These are phyloP conservation scores for Pythium dissotocum DNA, from an alignment of 352 stramenopile species.

Conservation along the genomic window DNA sequence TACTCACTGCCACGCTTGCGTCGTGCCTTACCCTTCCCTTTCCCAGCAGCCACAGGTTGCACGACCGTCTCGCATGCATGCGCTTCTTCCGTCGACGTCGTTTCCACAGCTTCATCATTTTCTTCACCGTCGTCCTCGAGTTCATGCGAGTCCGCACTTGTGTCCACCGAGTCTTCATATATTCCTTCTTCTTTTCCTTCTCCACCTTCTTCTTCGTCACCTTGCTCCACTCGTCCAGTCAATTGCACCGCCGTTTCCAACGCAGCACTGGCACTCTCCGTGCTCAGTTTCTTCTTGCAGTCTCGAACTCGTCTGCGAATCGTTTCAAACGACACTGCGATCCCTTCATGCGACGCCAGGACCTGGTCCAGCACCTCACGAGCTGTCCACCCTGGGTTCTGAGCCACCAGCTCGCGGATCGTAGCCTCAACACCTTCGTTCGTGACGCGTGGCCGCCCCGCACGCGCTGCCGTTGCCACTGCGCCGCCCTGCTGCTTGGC, in stretches of 20 bases:
- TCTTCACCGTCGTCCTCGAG: neutral
- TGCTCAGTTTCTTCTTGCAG: slow-evolving; percentile 27
- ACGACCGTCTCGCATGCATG: neutral
- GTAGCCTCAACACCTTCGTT: slow-evolving; percentile 32
- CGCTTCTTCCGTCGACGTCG: neutral
- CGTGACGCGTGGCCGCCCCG: slow-evolving; percentile 34
- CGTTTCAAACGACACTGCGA: slow-evolving; percentile 43
- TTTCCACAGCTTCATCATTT: neutral
- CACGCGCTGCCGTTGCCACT: slow-evolving; percentile 24
- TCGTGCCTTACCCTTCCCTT: slow-evolving; percentile 12
- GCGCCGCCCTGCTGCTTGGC: slow-evolving; percentile 33
- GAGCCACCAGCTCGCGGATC: slow-evolving; percentile 30
- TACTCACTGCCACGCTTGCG: slow-evolving; percentile 57
- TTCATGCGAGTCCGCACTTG: slow-evolving; percentile 9
- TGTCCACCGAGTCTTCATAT: neutral
- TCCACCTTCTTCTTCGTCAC: neutral
- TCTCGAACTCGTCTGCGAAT: slow-evolving; percentile 41
- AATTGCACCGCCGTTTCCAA: neutral
- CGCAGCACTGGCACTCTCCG: neutral
- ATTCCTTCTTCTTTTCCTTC: neutral
- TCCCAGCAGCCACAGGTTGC: neutral
- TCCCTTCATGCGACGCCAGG: slow-evolving; percentile 11
- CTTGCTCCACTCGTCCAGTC: neutral
- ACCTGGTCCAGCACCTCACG: slow-evolving; percentile 34
- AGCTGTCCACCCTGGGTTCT: slow-evolving; percentile 26